These are phyloP conservation scores for Tricholoma flavovirens DNA, from an alignment of 768 basidiomycete genomes.

Conservation along the genomic window DNA sequence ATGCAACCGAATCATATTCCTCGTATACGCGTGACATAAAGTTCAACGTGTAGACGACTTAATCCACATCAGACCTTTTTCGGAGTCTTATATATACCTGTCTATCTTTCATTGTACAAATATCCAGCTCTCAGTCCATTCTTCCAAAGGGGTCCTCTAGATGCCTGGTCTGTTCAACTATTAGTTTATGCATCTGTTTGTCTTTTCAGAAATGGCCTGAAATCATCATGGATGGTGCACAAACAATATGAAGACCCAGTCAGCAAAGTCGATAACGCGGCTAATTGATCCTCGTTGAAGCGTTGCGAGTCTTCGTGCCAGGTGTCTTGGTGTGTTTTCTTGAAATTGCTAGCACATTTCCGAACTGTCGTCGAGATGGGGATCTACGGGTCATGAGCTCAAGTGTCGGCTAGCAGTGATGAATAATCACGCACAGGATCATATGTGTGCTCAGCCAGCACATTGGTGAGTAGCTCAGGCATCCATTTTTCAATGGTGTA, in stretches of 20 bases:
- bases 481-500: conserved; percentile 96
- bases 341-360: conserved; percentile 75
- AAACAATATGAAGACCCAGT: conserved; percentile 82
- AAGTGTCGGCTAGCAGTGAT: conserved; percentile 9
- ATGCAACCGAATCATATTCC: conserved; percentile 37
- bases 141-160: conserved; percentile 2
- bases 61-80: not conserved
- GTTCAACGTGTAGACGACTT: not conserved
- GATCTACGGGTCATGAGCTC: conserved; percentile 35
- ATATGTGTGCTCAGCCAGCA: conserved; percentile 78
- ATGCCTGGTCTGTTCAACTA: conserved; percentile 3
- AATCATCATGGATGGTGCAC: conserved; percentile 18
- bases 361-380: conserved; percentile 83
- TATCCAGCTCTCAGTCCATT: conserved; percentile 1
- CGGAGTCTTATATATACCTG: conserved; percentile 13
- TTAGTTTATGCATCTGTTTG: conserved; percentile 14
- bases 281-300: conserved; percentile 82
- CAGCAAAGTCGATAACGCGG: conserved; percentile 74
- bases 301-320: conserved; percentile 86
- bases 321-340: conserved; percentile 80
- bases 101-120: conserved; percentile 13
- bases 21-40: conserved; percentile 20
- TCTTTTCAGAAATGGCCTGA: conserved; percentile 9
- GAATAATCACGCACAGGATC: conserved; percentile 56
- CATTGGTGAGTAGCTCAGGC: conserved; percentile 74